Percentiles rank a stretch among this genome's conserved stretches.
Evolutionary conservation across 805 yeast genomes (phyloP).

Genomic region (Debaryomyces hansenii): DNA sequence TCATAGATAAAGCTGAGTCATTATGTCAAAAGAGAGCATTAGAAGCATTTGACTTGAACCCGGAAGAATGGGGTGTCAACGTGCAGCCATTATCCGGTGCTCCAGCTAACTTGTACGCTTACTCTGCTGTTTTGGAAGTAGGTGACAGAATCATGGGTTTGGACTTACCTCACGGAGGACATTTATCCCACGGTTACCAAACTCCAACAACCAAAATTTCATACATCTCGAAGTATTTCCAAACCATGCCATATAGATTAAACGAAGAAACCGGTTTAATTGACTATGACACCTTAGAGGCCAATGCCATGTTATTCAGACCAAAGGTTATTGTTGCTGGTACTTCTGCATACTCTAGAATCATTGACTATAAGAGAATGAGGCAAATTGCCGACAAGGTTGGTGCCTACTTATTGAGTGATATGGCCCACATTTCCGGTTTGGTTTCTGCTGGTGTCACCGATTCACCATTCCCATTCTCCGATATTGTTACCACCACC

Average conservation of each 20-base stretch:
- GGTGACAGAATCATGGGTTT: slow-evolving; percentile 98
- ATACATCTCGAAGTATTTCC: slow-evolving; percentile 93
- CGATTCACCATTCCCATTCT: slow-evolving; percentile 94
- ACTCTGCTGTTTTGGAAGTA: slow-evolving; percentile 91
- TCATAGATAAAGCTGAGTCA: slow-evolving; percentile 89
- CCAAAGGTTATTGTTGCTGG: slow-evolving; percentile 98
- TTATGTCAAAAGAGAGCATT: slow-evolving; percentile 94
- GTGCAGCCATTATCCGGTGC: slow-evolving; percentile 97
- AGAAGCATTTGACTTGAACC: slow-evolving; percentile 76
- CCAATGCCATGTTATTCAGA: slow-evolving; percentile 87
- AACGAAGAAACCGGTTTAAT: slow-evolving; percentile 89
- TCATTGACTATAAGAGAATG: slow-evolving; percentile 96
- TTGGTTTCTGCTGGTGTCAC: slow-evolving; percentile 93
- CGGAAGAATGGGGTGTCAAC: slow-evolving; percentile 95
- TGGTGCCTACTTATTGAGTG: slow-evolving; percentile 93
- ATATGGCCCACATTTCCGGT: slow-evolving; percentile 99
- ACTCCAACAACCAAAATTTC: slow-evolving; percentile 92
- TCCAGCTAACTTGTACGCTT: slow-evolving; percentile 96
- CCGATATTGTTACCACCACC: slow-evolving; percentile 97
- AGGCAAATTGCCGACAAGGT: slow-evolving; percentile 95
- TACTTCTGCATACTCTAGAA: slow-evolving; percentile 96
- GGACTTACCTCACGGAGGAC: slow-evolving; percentile 98
- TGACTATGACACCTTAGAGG: slow-evolving; percentile 93
- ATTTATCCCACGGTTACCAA: slow-evolving; percentile 97
- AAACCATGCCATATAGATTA: slow-evolving; percentile 98